Evolutionary conservation across 2,329 filamentous ascomycete genomes (phyloP).

Genomic region (Xylaria digitata): DNA sequence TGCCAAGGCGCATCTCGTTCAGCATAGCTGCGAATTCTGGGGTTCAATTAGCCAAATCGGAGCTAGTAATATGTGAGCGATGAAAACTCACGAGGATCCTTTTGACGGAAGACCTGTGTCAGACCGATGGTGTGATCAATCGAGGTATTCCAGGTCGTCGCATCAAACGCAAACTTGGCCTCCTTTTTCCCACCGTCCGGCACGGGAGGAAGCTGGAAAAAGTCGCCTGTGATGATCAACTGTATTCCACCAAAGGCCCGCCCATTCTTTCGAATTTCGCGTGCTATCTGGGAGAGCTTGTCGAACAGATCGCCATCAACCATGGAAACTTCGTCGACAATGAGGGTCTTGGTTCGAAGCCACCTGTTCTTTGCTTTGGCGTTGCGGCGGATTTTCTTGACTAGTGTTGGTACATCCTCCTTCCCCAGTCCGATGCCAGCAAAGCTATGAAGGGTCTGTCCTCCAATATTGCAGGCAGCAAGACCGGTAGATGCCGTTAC

Average conservation of each 20-base stretch:
- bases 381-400: conserved; percentile 92
- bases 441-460: conserved; percentile 95
- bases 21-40: conserved; percentile 90
- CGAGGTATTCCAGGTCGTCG: conserved; percentile 88
- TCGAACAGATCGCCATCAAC: conserved; percentile 97
- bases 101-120: conserved; percentile 96
- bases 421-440: conserved; percentile 95
- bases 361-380: conserved; percentile 88
- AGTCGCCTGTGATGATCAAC: conserved; percentile 94
- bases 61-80: neutral
- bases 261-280: conserved; percentile 87
- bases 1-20: conserved; percentile 95
- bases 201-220: conserved; percentile 96
- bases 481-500: conserved; percentile 96
- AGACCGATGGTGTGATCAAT: conserved; percentile 96
- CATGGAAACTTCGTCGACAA: conserved; percentile 98
- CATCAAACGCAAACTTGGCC: conserved; percentile 92
- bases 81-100: conserved; percentile 71
- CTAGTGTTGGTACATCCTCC: conserved; percentile 80
- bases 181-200: conserved; percentile 75
- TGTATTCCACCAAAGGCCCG: conserved; percentile 96
- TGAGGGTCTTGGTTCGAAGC: conserved; percentile 85
- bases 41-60: neutral
- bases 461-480: conserved; percentile 95
- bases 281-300: conserved; percentile 89